Percentiles rank a stretch among this genome's conserved stretches.
Conservation (phyloP, 192 early-diverging fungal genomes). For the Coemansia sp. region DNA sequence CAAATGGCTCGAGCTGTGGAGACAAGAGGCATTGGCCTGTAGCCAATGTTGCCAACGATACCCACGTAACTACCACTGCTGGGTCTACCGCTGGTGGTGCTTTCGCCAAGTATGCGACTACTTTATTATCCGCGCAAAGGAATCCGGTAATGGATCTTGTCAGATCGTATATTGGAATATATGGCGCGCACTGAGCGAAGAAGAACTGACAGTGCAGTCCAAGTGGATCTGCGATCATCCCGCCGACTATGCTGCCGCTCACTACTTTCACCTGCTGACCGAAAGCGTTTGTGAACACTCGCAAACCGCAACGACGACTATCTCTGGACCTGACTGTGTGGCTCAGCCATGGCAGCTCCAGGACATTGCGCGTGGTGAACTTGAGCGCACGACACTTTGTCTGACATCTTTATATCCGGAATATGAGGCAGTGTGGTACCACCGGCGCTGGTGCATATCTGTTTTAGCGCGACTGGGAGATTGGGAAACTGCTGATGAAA, state of each 20-base stretch:
- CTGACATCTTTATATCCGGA: conserved; percentile 23
- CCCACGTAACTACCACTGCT: conserved; percentile 55
- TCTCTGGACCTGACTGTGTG: not conserved
- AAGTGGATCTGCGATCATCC: conserved; percentile 38
- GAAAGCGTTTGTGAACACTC: conserved; percentile 7
- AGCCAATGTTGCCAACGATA: conserved; percentile 24
- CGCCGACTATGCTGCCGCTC: conserved; percentile 48
- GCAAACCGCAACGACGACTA: not conserved
- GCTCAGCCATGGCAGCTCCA: conserved; percentile 1
- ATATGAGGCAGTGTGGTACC: conserved; percentile 50
- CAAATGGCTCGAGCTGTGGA: conserved; percentile 20
- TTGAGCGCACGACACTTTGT: conserved; percentile 14
- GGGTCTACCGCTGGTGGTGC: conserved; percentile 55
- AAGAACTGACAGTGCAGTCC: not conserved
- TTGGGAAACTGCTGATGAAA: not conserved
- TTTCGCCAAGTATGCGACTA: not conserved
- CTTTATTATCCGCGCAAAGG: not conserved
- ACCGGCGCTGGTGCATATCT: conserved; percentile 45
- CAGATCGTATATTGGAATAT: not conserved
- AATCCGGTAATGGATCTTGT: not conserved
- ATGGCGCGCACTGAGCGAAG: conserved; percentile 3
- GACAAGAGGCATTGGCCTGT: conserved; percentile 21
- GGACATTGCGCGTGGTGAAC: conserved; percentile 19
- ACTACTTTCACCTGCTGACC: conserved; percentile 39
- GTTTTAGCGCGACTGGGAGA: not conserved